A percentile compares a stretch with the other conserved stretches of the same genome.
phyloP scores from a whole-genome alignment of 192 early-diverging fungal species.

The Linnemannia schmuckeri region DNA sequence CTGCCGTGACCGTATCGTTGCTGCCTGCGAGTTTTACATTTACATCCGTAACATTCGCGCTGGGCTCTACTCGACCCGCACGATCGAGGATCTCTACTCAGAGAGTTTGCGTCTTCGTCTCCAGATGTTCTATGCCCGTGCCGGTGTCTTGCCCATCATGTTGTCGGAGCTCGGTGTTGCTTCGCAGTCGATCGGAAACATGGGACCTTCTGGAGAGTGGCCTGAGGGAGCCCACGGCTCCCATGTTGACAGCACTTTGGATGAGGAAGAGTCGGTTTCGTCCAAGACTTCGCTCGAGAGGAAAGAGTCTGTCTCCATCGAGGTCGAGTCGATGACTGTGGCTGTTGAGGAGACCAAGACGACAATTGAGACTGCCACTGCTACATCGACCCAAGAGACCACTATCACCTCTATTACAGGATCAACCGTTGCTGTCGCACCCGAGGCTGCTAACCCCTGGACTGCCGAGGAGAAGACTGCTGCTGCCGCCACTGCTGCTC shows the following conservation, averaged over 20 bases:
- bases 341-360: conserved; percentile 17
- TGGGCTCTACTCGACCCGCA: conserved; percentile 84
- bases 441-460: conserved; percentile 52
- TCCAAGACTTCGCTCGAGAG: conserved; percentile 39
- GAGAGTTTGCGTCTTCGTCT: conserved; percentile 88
- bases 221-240: conserved; percentile 19
- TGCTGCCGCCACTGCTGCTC: background rate
- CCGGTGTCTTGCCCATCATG: conserved; percentile 76
- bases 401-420: conserved; percentile 3
- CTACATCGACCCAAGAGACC: conserved; percentile 12
- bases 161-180: conserved; percentile 64
- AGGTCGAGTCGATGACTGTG: background rate
- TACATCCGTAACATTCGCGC: conserved; percentile 93
- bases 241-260: background rate
- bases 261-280: conserved; percentile 12
- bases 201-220: conserved; percentile 49
- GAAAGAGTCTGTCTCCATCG: background rate
- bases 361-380: conserved; percentile 13
- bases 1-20: conserved; percentile 95
- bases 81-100: conserved; percentile 84
- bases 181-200: conserved; percentile 52
- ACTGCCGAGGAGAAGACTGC: conserved; percentile 18
- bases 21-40: conserved; percentile 95
- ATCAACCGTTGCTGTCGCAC: conserved; percentile 29
- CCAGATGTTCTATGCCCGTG: conserved; percentile 84